Evolutionary conservation across 2,329 filamentous ascomycete species (phyloP), one percentile per base, ranked within the genome.

Genomic region (Karstenula rhodostoma): DNA sequence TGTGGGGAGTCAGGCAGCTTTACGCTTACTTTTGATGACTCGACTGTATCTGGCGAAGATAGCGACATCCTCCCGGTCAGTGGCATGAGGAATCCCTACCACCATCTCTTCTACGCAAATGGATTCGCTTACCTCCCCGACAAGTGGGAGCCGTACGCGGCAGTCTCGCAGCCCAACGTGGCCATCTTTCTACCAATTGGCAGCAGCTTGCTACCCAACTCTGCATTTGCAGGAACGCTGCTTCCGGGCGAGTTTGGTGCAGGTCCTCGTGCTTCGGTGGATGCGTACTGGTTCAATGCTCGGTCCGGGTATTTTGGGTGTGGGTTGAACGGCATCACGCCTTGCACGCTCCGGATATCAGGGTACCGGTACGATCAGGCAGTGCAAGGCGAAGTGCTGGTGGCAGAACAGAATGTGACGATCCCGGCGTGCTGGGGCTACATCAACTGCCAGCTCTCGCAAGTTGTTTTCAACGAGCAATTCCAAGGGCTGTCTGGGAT

Each of bases 281-380:
- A 77, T 12, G 78, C 79, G 10, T 85, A 81, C 75, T 84, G 82
- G 79, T 85, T 86, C 75, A 77, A 84, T 66, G 81, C 81, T 2
- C 76, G 77, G 59, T 79, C 76, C 43, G 81, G 76, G 1, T 82
- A 76, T 63, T 78, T 85, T 53, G 82, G 81, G 10, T 85, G 84
- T 64, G 79, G 82, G 47, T 79, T 81, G 40, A 74, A 67, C 56
- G 75, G 78, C 25, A 63, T 76, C 25, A 69, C 72, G 22, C 61
- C 75, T n/a, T 82, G 80, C 68, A 71, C 71, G 27, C 68, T 85
- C 63, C 79, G 78, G 57, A 78, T 84, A 54, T 81, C 79, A 1
- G 82, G 78, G 12, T 83, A 81, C 59, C 78, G 76, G 4, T 85
- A 79, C 67, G 73, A 81, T 59, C 58, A 67, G 5, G 58, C 64